Percentiles rank a stretch among this genome's conserved stretches.
Conservation (phyloP, 345 rosid species). For the Rhizophora apiculata region DNA sequence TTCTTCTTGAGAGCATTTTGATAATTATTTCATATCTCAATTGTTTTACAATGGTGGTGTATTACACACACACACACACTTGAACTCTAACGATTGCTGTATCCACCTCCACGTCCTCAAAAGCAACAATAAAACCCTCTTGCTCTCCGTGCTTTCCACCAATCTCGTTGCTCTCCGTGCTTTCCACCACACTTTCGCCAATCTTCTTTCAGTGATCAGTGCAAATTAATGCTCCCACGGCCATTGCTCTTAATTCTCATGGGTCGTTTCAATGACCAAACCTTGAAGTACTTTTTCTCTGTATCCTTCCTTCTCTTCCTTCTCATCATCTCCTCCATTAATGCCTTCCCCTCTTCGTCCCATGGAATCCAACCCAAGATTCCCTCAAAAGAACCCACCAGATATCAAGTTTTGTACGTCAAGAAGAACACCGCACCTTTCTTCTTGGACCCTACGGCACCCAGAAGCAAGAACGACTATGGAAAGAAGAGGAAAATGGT, state of each 20-base stretch:
- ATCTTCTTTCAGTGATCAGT: neutral
- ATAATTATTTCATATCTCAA: too few relatives aligned
- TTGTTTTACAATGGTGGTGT: too few relatives aligned
- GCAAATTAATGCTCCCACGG: conserved; percentile 8
- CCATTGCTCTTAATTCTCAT: conserved; percentile 16
- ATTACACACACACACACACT: too few relatives aligned
- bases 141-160: neutral
- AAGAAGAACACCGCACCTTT: conserved; percentile 43
- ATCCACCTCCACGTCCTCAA: neutral
- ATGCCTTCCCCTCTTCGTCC: conserved; percentile 15
- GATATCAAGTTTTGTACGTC: conserved; percentile 13
- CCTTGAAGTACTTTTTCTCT: conserved; percentile 5
- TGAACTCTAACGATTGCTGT: too few relatives aligned
- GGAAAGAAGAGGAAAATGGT: conserved; percentile 8
- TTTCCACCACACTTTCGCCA: neutral
- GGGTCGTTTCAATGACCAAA: conserved; percentile 22
- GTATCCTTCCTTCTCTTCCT: conserved; percentile 14
- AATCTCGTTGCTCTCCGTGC: conserved; percentile 16
- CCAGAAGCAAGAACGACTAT: conserved; percentile 2
- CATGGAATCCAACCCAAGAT: conserved; percentile 16
- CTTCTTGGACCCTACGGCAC: conserved; percentile 17
- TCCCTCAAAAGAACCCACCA: conserved; percentile 3
- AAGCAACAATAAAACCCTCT: conserved; percentile 11
- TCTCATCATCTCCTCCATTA: conserved; percentile 11
- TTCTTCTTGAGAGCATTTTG: too few relatives aligned